Evolutionary conservation across 768 basidiomycete genomes (phyloP), one percentile per base, ranked within the genome.

Genomic region (Lactifluus echinatus): DNA sequence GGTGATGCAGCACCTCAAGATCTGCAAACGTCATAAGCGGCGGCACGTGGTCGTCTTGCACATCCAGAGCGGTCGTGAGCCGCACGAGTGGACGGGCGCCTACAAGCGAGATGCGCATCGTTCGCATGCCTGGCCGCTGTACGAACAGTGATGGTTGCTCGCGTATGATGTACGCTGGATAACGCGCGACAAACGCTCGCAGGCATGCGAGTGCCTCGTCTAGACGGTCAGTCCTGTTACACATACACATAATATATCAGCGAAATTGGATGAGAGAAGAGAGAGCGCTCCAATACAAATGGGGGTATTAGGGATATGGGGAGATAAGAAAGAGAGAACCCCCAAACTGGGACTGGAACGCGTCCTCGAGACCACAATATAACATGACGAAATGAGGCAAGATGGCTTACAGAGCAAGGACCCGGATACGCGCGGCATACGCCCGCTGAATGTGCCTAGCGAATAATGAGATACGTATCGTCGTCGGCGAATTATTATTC

Each of bases 21-120:
- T 95, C 91, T 15, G 71, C 63, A 67, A 93, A 95, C 12, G 81
- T 76, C 21, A 95, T 64, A 39, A 93, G 68, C 0, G 93, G 93
- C 0, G 93, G 89, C 6, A 96, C 84, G 23, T 77, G 66, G 63
- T 91, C 86, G 66, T 96, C 93, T 1, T 81, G 78, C 3, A 86
- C 75, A 17, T 82, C 80, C 2, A 74, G 69, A 0, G 71, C 68
- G 5, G 83, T 77, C 2, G 79, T 81, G 62, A 90, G 73, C 21
- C 89, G 83, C 21, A 95, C 85, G 29, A 93, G 69, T 3, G 89
- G 88, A 14, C 82, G 77, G 1, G 73, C 65, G 0, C 74, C 63
- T 0, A 80, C 84, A 26, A 81, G 80, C 2, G 81, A 83, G 6
- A 83, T 82, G 26, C 81, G 80, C 50, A 83, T 70, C 8, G 69